Evolutionary conservation across 202 grass and related monocot species (phyloP), one percentile per base, ranked within the genome.

Genomic region (Setaria italica): DNA sequence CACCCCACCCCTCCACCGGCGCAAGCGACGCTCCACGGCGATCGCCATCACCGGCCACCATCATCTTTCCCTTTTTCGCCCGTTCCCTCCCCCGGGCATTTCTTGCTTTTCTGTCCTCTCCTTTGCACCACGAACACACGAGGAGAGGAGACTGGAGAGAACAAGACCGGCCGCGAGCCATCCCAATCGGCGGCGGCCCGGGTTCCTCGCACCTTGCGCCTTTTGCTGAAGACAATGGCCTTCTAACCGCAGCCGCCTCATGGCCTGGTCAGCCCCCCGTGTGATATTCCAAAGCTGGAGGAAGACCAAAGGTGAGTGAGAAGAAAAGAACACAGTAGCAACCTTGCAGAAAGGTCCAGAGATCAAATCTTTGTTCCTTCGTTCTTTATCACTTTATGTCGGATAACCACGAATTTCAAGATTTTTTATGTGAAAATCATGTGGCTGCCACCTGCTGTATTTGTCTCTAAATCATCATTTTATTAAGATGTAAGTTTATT

Each of bases 251-350:
- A 76, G 3, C 62, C 49, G 5, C 51, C 30, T 17, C 29, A 6
- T 58, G 25, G 50, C 9, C 55, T 11, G 7, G 37, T 10, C 35
- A 59, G 11, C n/a, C 5, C 13, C 45, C 70, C 39, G 46, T 19
- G 13, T 17, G 37, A 62, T 51, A 64, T 72, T 88, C 86, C 62
- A 82, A 68, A 69, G 41, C 41, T 14, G 74, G 65, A 59, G 9
- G 6, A 20, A 60, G 20, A 1, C 19, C 60, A 14, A 57, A 62
- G 43, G 17, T 0, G 55, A 2, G 17, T 0, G 55, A 2, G 62
- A 56, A 78, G 86, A 45, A 71, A 88, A 43, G 73, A 51, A 83
- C 65, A 63, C 73, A 34, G 45, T 70, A 72, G 80, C 86, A 70
- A 55, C 53, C 86, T 33, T 70, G 79, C 53, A 60, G 13, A 70